Percentiles rank a stretch among this genome's conserved stretches.
These are phyloP conservation scores for Austropuccinia psidii DNA, from an alignment of 1,284 basidiomycete genomes.

Conservation along the genomic window DNA sequence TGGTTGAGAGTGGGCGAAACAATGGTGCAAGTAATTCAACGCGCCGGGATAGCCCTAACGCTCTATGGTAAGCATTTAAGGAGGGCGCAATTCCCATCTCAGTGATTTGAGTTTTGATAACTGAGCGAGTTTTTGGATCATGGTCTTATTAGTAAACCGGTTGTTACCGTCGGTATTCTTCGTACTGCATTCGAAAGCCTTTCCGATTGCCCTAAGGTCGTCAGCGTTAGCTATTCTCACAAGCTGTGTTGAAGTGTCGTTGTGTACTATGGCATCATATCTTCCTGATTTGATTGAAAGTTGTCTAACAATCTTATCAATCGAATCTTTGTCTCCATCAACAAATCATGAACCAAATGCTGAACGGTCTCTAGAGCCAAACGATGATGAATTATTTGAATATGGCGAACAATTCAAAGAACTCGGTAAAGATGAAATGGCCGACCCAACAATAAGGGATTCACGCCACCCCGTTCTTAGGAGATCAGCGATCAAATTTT, in stretches of 20 bases:
- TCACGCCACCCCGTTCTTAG: too few species aligned
- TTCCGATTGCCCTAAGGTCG: neutral
- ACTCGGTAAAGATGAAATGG: too few species aligned
- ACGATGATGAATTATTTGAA: neutral
- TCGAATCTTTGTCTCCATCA: neutral
- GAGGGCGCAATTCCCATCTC: too few species aligned
- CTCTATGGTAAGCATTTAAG: slow-evolving; percentile 64
- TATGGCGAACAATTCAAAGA: too few species aligned
- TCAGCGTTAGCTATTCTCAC: slow-evolving; percentile 14
- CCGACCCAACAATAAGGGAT: too few species aligned
- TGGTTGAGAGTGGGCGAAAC: slow-evolving; percentile 81
- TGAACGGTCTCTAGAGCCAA: neutral
- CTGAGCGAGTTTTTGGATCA: neutral
- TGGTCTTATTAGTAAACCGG: neutral
- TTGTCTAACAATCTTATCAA: slow-evolving; percentile 8
- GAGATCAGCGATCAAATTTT: too few species aligned
- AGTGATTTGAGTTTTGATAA: neutral
- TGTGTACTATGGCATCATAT: neutral
- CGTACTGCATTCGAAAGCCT: neutral
- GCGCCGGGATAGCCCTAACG: slow-evolving; percentile 63
- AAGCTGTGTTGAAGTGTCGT: slow-evolving; percentile 9
- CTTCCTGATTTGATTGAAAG: slow-evolving; percentile 7
- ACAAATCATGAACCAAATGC: neutral
- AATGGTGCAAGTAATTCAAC: slow-evolving; percentile 66
- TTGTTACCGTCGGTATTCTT: slow-evolving; percentile 2